Evolutionary conservation across 306 rosid species (phyloP).

Genomic region (Ceratonia siliqua): DNA sequence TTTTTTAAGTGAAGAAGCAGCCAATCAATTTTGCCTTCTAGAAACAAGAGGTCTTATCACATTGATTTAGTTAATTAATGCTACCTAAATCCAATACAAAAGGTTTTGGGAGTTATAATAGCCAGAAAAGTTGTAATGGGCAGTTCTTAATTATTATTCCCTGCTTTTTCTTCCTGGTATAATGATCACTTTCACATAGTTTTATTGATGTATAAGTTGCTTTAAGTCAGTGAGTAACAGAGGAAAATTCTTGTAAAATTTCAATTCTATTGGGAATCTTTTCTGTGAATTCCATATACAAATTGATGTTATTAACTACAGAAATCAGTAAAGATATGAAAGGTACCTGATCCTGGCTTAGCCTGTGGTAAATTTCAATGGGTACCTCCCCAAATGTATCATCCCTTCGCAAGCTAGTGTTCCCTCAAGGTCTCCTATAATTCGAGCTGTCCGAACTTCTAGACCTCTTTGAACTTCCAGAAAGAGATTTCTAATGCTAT

Average conservation of each 20-base stretch:
- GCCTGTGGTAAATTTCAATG: not conserved
- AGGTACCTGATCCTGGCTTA: constrained; percentile 4
- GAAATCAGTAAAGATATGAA: constrained; percentile 31
- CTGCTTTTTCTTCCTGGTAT: not conserved
- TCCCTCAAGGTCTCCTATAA: constrained; percentile 93
- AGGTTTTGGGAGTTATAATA: not conserved
- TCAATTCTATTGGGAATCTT: constrained; percentile 36
- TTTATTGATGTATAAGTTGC: constrained; percentile 16
- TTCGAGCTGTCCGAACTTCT: constrained; percentile 77
- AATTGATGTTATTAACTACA: constrained; percentile 37
- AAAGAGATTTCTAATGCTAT: constrained; percentile 60
- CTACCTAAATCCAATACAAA: not conserved
- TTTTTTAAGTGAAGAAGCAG: too few relatives aligned
- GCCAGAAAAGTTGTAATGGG: not conserved
- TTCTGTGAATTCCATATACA: constrained; percentile 47
- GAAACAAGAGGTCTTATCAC: not conserved
- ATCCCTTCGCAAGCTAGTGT: constrained; percentile 94
- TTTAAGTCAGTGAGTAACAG: constrained; percentile 34
- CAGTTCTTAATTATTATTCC: not conserved
- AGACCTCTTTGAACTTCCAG: constrained; percentile 94
- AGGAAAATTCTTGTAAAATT: constrained; percentile 18
- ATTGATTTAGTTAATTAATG: not conserved
- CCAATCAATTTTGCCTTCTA: too few relatives aligned
- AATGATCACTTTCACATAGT: not conserved
- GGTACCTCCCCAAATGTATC: constrained; percentile 65